Conservation (phyloP, 2,329 filamentous ascomycete species). For the Nothopassalora personata region DNA sequence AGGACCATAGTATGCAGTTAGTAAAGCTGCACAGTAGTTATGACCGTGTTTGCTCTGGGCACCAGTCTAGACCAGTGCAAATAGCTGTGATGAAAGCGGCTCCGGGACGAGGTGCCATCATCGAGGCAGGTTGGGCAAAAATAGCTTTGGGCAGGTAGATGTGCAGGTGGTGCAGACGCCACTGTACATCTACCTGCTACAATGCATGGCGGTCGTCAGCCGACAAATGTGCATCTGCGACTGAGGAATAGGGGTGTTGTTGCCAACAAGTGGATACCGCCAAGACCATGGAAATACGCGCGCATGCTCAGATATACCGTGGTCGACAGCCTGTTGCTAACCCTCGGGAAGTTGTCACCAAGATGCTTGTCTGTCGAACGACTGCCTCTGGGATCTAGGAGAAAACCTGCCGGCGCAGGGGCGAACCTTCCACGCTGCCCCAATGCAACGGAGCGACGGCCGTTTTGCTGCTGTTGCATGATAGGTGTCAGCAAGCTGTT, state of each 20-base stretch:
- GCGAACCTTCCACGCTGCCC: constrained; percentile 7
- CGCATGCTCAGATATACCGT: too few relatives aligned
- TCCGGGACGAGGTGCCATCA: not conserved
- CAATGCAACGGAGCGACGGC: constrained; percentile 1
- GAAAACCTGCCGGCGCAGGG: constrained; percentile 10
- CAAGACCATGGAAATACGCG: too few relatives aligned
- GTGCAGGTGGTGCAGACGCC: not conserved
- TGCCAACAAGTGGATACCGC: too few relatives aligned
- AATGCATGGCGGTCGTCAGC: constrained; percentile 1
- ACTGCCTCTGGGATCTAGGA: not conserved
- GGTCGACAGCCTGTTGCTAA: too few relatives aligned
- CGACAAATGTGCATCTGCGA: constrained; percentile 4
- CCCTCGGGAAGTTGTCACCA: too few relatives aligned
- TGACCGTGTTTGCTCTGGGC: constrained; percentile 1
- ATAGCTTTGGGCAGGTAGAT: not conserved
- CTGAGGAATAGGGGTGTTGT: not conserved
- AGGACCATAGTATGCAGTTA: not conserved
- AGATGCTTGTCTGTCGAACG: too few relatives aligned
- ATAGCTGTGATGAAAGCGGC: not conserved
- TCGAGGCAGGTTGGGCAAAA: not conserved
- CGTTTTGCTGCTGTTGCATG: not conserved
- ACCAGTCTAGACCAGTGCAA: constrained; percentile 4
- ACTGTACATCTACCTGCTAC: not conserved
- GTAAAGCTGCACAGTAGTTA: constrained; percentile 1
- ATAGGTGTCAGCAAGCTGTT: not conserved